Conservation (phyloP, 495 filamentous ascomycete genomes). For the Podospora fimiseda region DNA sequence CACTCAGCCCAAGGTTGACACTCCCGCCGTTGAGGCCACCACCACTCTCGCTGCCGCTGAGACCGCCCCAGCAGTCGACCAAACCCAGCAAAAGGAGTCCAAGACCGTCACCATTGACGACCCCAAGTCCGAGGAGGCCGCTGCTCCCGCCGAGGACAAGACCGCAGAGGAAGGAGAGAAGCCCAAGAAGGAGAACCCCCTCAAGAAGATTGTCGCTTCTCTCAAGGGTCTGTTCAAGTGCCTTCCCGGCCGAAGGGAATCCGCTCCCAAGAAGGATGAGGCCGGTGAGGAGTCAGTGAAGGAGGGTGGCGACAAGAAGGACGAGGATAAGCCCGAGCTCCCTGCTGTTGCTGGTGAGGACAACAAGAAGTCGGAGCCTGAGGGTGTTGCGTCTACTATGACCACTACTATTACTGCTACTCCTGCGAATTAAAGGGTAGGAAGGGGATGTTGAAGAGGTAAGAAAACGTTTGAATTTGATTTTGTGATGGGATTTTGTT, state of each 20-base stretch:
- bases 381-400: background rate
- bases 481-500: background rate
- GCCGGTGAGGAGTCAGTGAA: background rate
- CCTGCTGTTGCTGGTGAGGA: background rate
- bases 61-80: background rate
- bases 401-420: no score
- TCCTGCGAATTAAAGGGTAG: background rate
- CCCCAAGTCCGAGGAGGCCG: background rate
- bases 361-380: background rate
- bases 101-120: background rate
- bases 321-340: background rate
- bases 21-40: background rate
- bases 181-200: constrained; percentile 10
- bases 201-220: constrained; percentile 5
- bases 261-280: background rate
- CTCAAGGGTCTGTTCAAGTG: constrained; percentile 12
- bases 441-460: background rate
- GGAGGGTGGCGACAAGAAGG: background rate
- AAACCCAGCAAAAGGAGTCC: background rate
- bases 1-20: constrained; percentile 43
- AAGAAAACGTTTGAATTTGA: background rate
- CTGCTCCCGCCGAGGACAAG: background rate
- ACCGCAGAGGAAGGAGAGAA: background rate
- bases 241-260: constrained; percentile 7
- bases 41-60: background rate